Evolutionary conservation across 2,329 filamentous ascomycete species (phyloP), one percentile per base, ranked within the genome.

Genomic region (Trematosphaeria pertusa): DNA sequence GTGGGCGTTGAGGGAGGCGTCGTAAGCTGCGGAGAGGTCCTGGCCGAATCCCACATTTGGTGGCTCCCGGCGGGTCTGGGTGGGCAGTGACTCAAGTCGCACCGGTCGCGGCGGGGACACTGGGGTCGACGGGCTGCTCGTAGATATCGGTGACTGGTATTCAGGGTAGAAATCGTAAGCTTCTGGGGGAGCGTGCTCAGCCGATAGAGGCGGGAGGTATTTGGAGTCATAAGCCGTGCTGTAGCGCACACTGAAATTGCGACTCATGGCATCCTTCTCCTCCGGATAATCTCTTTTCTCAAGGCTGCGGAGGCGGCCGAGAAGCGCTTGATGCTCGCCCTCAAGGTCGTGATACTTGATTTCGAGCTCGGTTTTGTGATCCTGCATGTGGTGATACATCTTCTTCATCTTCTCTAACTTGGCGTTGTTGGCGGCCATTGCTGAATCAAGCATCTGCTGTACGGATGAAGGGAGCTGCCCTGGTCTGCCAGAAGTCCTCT

Each of bases 401-500:
- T 79, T 81, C 55, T 81, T 78, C 26, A 82, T 61, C 31, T 78
- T 75, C 3, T 72, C 63, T 21, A 82, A 67, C 40, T 78, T 79
- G 3, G 74, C 68, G 33, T 77, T 74, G 40, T 70, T 74, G 24
- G 77, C 74, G 33, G 75, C 73, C 14, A 81, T 65, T 11, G 77
- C 76, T 1, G 72, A 75, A 48, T 81, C 78, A 5, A 80, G 71
- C 69, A 78, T 75, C 20, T 72, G 69, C 52, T 78, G 75, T 11
- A 78, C 68, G 9, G 70, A 73, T 5, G 72, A 49, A 18, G 71
- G 58, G 11, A 74, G 59, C 36, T 72, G 67, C 10, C 67, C 65
- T 26, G 68, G 66, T 24, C 59, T 63, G 1, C 49, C 50, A 4
- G 52, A 46, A 20, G 40, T 63, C 42, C 54, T 65, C 30, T 65